These are phyloP conservation scores for Yarrowia porcina DNA, from an alignment of 805 yeast species.

Conservation along the genomic window DNA sequence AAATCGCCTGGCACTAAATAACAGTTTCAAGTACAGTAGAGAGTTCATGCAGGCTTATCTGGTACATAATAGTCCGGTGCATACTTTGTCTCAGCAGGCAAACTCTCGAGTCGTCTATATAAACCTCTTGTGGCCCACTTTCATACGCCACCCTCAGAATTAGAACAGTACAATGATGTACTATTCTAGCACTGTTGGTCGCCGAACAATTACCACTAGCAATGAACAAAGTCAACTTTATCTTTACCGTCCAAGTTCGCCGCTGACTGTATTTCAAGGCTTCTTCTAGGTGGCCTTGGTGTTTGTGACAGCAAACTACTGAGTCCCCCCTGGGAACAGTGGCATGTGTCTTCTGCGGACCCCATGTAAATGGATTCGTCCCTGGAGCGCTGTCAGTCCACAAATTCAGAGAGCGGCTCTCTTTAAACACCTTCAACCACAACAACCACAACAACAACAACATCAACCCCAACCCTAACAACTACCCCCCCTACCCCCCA, in stretches of 20 bases:
- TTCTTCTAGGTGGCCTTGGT: background rate
- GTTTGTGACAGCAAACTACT: background rate
- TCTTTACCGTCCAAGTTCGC: background rate
- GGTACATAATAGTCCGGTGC: no score
- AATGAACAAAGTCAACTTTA: background rate
- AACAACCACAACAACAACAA: background rate
- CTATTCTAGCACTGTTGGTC: background rate
- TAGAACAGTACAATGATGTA: background rate
- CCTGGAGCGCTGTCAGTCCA: background rate
- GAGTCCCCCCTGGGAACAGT: background rate
- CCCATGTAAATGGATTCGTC: background rate
- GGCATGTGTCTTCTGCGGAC: background rate
- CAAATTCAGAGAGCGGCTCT: background rate
- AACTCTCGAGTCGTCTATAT: no score
- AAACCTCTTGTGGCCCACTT: background rate
- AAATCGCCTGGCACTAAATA: no score
- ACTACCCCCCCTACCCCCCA: background rate
- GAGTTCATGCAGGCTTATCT: no score
- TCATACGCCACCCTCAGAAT: background rate
- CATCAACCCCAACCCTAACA: background rate
- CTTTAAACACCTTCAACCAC: background rate
- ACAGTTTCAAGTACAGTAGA: no score
- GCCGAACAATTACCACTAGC: background rate
- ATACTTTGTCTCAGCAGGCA: no score
- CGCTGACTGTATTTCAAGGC: background rate